These are phyloP conservation scores for Veloporphyrellus conicus DNA, from an alignment of 1,284 basidiomycete genomes.

Conservation along the genomic window DNA sequence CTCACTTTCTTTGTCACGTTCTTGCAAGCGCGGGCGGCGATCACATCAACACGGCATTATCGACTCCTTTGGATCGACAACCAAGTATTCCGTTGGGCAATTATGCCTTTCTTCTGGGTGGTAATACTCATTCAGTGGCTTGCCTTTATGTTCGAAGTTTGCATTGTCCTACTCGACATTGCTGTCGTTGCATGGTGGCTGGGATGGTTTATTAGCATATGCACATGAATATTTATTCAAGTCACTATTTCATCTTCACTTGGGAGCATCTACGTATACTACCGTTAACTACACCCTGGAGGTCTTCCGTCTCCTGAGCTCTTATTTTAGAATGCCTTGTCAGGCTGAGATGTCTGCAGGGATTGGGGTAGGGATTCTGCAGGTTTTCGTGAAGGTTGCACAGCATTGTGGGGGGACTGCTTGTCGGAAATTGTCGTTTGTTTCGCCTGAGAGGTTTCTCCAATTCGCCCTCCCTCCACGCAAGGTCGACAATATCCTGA, in stretches of 20 bases:
- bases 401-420: not conserved
- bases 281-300: constrained; percentile 9
- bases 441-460: constrained; percentile 10
- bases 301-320: not conserved
- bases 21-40: constrained; percentile 53
- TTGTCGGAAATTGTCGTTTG: constrained; percentile 1
- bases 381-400: constrained; percentile 3
- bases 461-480: constrained; percentile 44
- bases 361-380: not conserved
- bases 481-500: constrained; percentile 59
- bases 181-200: constrained; percentile 65
- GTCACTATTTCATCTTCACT: not conserved
- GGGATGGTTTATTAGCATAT: constrained; percentile 58
- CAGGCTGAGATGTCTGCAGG: not conserved
- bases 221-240: constrained; percentile 31
- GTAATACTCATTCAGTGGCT: constrained; percentile 59
- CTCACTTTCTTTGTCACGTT: constrained; percentile 43
- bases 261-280: constrained; percentile 10
- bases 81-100: constrained; percentile 54
- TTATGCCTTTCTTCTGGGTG: constrained; percentile 57
- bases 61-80: constrained; percentile 54
- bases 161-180: constrained; percentile 51
- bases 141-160: constrained; percentile 52
- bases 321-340: constrained; percentile 3
- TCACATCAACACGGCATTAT: constrained; percentile 47